A percentile compares a stretch with the other conserved stretches of the same genome.
These are phyloP conservation scores for Leersia perrieri DNA, from an alignment of 176 grass and related monocot genomes.

Conservation along the genomic window DNA sequence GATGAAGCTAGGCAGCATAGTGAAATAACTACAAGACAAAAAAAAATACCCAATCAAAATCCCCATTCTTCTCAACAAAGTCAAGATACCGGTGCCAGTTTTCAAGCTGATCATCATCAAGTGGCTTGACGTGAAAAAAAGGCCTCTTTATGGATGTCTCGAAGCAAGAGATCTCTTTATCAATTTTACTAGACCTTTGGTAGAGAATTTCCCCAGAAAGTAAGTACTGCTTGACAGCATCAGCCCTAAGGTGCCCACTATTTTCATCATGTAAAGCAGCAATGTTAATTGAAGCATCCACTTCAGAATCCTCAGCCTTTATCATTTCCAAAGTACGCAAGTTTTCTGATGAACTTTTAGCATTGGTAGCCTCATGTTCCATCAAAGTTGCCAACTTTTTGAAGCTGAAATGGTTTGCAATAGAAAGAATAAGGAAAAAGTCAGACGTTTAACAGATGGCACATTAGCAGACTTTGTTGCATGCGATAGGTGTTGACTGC, in stretches of 20 bases:
- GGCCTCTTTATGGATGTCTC: constrained; percentile 69
- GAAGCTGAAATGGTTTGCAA: constrained; percentile 66
- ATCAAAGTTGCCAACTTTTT: constrained; percentile 66
- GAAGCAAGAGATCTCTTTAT: constrained; percentile 66
- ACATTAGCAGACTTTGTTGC: constrained; percentile 17
- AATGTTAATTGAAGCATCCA: constrained; percentile 48
- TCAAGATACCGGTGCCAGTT: constrained; percentile 94
- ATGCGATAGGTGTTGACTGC: not conserved
- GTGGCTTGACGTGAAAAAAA: constrained; percentile 85
- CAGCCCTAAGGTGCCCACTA: constrained; percentile 31
- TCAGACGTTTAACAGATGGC: constrained; percentile 1
- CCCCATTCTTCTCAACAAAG: constrained; percentile 81
- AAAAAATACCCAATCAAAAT: constrained; percentile 93
- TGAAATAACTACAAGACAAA: constrained; percentile 20
- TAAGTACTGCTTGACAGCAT: constrained; percentile 68
- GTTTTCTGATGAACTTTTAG: constrained; percentile 36
- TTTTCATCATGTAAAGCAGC: constrained; percentile 47
- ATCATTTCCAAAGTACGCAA: constrained; percentile 39
- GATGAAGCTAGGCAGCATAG: constrained; percentile 9
- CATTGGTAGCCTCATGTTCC: constrained; percentile 52
- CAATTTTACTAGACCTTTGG: constrained; percentile 62
- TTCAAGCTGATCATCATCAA: constrained; percentile 76
- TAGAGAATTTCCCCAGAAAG: constrained; percentile 64
- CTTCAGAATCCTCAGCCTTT: constrained; percentile 44
- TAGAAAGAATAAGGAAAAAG: constrained; percentile 28